A percentile compares a stretch with the other conserved stretches of the same genome.
These are phyloP conservation scores for Candida sanyiensis DNA, from an alignment of 805 yeast genomes.

Conservation along the genomic window DNA sequence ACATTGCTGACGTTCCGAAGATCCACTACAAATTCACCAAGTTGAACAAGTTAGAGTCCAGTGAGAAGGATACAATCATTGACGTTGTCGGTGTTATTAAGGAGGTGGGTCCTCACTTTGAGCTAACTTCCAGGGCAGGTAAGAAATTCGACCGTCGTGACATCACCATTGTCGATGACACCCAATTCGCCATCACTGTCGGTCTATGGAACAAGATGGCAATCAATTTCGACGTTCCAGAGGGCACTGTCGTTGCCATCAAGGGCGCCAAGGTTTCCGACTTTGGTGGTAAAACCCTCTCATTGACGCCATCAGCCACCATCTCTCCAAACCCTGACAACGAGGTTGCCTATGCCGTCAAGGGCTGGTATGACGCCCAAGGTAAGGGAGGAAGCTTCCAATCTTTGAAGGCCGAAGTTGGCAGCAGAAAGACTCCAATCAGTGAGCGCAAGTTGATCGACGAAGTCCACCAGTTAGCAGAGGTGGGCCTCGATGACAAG, in stretches of 20 bases:
- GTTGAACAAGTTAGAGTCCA: slow-evolving; percentile 56
- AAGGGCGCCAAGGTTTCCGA: slow-evolving; percentile 88
- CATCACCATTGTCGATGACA: slow-evolving; percentile 76
- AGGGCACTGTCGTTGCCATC: slow-evolving; percentile 82
- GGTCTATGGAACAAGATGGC: slow-evolving; percentile 94
- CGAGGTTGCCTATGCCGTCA: slow-evolving; percentile 78
- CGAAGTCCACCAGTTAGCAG: slow-evolving; percentile 53
- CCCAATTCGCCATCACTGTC: slow-evolving; percentile 65
- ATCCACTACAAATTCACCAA: slow-evolving; percentile 71
- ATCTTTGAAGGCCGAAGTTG: slow-evolving; percentile 51
- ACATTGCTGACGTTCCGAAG: slow-evolving; percentile 67
- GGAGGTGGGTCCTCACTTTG: slow-evolving; percentile 66
- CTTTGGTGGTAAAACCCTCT: slow-evolving; percentile 79
- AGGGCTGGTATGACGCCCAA: slow-evolving; percentile 91
- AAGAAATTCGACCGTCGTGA: slow-evolving; percentile 92
- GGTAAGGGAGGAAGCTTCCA: slow-evolving; percentile 63
- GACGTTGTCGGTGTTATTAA: slow-evolving; percentile 88
- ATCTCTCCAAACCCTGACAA: slow-evolving; percentile 80
- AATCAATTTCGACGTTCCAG: slow-evolving; percentile 61
- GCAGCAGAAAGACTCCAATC: slow-evolving; percentile 36
- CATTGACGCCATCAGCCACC: slow-evolving; percentile 74
- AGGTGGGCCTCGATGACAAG: slow-evolving; percentile 67
- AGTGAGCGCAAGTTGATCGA: slow-evolving; percentile 59
- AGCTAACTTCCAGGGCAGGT: slow-evolving; percentile 85
- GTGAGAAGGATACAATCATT: slow-evolving; percentile 66